Base-by-base conservation (phyloP, 2,329 filamentous ascomycete genomes). In the Rutstroemia sydowiana region DNA sequence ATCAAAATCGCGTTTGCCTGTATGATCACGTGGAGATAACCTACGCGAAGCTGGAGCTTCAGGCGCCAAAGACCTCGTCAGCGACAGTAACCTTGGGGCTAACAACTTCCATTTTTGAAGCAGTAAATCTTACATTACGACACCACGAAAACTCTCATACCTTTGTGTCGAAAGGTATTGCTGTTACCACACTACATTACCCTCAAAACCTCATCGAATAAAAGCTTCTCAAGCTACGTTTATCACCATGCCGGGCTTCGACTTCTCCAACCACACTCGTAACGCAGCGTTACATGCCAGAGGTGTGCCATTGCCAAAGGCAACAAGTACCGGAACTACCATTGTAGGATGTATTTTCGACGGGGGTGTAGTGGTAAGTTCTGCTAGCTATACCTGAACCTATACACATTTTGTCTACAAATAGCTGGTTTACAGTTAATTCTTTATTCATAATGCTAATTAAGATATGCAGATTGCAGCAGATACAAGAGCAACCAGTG, bases 181-280 rank as follows among this genome's bases (percentile, higher is more conserved):
- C 39, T 16, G 18, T 31, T 26, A 10, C 3, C 4, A 16, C 16
- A 18, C 20, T 10, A 32, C 40, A 39, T 41, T n/a, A 52, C 36
- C 34, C 18, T 45, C 28, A 31, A 30, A 16, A 39, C 20, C 26
- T 13, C 26, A 21, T 13, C 8, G 30, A 6, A 32, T 20, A 43
- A 28, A 42, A 51, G 56, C 55, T 56, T 50, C 39, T 49, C 43
- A 53, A 56, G 59, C 54, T 60, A 47, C 49, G 30, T 48, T 40
- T 50, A 41, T 60, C 73, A 84, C 67, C 65, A 98, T 98, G 93
- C 85, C 88, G 65, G 91, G 91, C 75, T 95, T 96, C 80, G 91
- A 97, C 76, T 98, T 98, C 80, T 95, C 90, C 72, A 98, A 98
- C 80, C 93, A 97, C 82, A 95, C 95, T 81, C 89, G 93, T 77